Evolutionary conservation across 805 yeast genomes (phyloP).

Genomic region (Candida takata): DNA sequence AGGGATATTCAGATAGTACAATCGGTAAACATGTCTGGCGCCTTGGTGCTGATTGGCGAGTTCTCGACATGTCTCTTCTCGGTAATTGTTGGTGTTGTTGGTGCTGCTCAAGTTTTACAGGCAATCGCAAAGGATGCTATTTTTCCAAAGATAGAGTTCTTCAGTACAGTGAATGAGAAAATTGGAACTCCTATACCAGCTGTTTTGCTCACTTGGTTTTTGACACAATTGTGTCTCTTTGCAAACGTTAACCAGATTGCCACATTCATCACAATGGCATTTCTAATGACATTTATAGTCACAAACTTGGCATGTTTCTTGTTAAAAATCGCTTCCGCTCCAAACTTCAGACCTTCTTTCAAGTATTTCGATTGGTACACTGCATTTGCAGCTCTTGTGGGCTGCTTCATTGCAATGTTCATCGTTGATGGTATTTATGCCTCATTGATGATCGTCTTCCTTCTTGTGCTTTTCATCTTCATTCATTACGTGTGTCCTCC

Average conservation of each 20-base stretch:
- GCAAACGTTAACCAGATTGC: conserved; percentile 94
- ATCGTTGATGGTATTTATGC: conserved; percentile 92
- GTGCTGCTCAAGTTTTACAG: conserved; percentile 85
- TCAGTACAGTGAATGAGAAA: conserved; percentile 42
- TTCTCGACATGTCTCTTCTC: conserved; percentile 86
- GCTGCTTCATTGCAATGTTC: conserved; percentile 81
- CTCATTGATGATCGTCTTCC: conserved; percentile 57
- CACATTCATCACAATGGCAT: conserved; percentile 93
- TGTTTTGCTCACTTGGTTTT: conserved; percentile 66
- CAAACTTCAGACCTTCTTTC: conserved; percentile 97
- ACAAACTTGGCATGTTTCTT: conserved; percentile 91
- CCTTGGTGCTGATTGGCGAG: conserved; percentile 79
- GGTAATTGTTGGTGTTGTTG: conserved; percentile 90
- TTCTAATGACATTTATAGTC: conserved; percentile 90
- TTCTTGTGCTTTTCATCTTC: conserved; percentile 58
- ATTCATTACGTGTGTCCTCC: conserved; percentile 94
- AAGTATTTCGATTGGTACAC: conserved; percentile 76
- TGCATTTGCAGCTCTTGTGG: conserved; percentile 66
- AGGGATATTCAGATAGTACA: conserved; percentile 82
- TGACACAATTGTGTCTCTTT: conserved; percentile 80
- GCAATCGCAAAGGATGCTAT: conserved; percentile 88
- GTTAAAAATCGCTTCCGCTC: conserved; percentile 84
- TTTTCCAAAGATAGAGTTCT: conserved; percentile 67
- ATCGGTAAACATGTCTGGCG: conserved; percentile 62
- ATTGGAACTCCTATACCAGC: conserved; percentile 57